phyloP scores from a whole-genome alignment of 2,329 filamentous ascomycete species.

The Pyrenophora tritici-repentis region DNA sequence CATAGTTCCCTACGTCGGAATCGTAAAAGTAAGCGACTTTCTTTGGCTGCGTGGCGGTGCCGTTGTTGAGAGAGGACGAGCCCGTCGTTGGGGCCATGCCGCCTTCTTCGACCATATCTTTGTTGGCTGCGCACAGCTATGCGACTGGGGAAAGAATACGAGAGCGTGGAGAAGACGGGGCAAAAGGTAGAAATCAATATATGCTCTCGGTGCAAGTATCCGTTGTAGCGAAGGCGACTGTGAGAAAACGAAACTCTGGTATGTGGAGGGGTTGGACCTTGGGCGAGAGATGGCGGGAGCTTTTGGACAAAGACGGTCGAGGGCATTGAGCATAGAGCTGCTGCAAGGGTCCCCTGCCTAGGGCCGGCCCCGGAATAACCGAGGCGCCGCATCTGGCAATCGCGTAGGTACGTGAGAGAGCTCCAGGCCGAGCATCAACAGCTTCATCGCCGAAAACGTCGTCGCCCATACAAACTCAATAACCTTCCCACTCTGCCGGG shows the following conservation, averaged over 20 bases:
- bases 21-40: conserved; percentile 99
- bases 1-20: conserved; percentile 96
- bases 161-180: too few relatives aligned
- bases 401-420: conserved; percentile 19
- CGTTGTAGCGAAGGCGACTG: too few relatives aligned
- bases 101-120: conserved; percentile 19
- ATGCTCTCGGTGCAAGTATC: too few relatives aligned
- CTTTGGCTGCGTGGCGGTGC: conserved; percentile 56
- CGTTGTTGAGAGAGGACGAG: conserved; percentile 26
- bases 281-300: conserved; percentile 15
- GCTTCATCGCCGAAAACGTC: conserved; percentile 17
- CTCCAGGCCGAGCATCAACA: conserved; percentile 18
- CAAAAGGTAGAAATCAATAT: too few relatives aligned
- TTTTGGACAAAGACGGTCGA: conserved; percentile 14
- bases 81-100: conserved; percentile 12
- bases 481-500: neutral
- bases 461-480: conserved; percentile 10
- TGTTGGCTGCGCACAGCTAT: conserved; percentile 22
- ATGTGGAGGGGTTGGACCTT: conserved; percentile 7
- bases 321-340: conserved; percentile 16
- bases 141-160: conserved; percentile 5
- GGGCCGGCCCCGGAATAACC: conserved; percentile 17
- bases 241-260: neutral
- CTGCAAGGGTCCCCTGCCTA: conserved; percentile 14
- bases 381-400: conserved; percentile 14